These are phyloP conservation scores for Corymbia maculata DNA, from an alignment of 345 rosid genomes.

Conservation along the genomic window DNA sequence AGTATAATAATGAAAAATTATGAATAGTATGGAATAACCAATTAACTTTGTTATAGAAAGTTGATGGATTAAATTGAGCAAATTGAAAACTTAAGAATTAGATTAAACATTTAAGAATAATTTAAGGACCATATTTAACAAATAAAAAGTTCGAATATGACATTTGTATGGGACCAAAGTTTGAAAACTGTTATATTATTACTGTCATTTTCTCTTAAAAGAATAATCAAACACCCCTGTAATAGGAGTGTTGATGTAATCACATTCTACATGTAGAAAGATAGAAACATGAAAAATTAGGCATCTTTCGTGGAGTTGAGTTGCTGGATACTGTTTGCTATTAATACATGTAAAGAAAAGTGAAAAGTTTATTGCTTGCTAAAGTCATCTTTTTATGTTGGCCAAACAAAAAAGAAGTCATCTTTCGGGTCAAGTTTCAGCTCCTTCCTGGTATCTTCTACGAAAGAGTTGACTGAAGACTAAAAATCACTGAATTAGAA, in stretches of 20 bases:
- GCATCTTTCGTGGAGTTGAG: not conserved
- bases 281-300: not conserved
- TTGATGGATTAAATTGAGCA: not conserved
- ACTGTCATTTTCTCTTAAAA: too few relatives aligned
- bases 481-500: not conserved
- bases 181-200: not conserved
- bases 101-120: not conserved
- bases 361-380: not conserved
- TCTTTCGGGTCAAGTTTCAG: not conserved
- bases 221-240: not conserved
- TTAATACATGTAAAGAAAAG: too few relatives aligned
- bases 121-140: not conserved
- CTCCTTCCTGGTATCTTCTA: not conserved
- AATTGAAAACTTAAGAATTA: rapidly evolving
- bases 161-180: rapidly evolving
- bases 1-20: not conserved
- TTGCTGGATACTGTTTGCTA: not conserved
- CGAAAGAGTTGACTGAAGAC: not conserved
- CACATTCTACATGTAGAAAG: not conserved
- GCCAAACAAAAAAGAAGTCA: too few relatives aligned
- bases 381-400: not conserved
- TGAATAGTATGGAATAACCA: not conserved
- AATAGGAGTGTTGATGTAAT: rapidly evolving
- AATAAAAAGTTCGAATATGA: rapidly evolving
- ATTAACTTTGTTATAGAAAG: not conserved